Conservation (phyloP, 2,329 filamentous ascomycete genomes). For the Talaromyces atroroseus region DNA sequence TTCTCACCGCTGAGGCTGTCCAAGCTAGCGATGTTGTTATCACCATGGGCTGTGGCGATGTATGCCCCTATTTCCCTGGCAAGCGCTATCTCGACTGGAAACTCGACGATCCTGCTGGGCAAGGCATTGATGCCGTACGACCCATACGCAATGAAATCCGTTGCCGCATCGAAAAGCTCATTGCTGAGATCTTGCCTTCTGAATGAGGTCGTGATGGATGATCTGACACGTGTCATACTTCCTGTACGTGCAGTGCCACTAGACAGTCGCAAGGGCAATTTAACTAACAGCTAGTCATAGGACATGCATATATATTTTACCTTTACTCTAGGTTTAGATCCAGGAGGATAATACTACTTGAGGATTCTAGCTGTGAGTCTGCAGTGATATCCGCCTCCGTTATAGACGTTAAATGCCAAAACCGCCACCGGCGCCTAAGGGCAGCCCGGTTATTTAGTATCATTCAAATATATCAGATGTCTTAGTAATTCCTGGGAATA, state of each 20-base stretch:
- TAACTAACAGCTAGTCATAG: background rate
- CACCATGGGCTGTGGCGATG: slow-evolving; percentile 26
- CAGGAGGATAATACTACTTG: background rate
- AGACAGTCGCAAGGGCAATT: background rate
- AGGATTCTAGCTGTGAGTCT: background rate
- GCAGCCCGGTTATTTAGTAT: background rate
- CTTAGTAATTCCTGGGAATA: background rate
- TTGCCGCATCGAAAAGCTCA: slow-evolving; percentile 17
- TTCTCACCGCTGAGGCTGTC: slow-evolving; percentile 21
- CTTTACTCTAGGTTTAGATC: background rate
- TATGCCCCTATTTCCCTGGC: slow-evolving; percentile 22
- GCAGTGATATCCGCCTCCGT: background rate
- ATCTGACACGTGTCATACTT: background rate
- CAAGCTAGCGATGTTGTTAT: slow-evolving; percentile 22
- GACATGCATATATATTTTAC: background rate
- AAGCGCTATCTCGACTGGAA: slow-evolving; percentile 25
- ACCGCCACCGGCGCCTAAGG: background rate
- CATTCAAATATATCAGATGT: background rate
- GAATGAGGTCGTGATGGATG: background rate
- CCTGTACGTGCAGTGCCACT: background rate
- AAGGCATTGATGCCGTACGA: slow-evolving; percentile 20
- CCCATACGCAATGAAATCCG: slow-evolving; percentile 21
- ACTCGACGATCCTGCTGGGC: slow-evolving; percentile 22
- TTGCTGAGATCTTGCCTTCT: slow-evolving; percentile 10
- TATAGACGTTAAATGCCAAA: background rate